Evolutionary conservation across 2,329 filamentous ascomycete species (phyloP), one percentile per base, ranked within the genome.

Genomic region (Penicillium brasilianum): DNA sequence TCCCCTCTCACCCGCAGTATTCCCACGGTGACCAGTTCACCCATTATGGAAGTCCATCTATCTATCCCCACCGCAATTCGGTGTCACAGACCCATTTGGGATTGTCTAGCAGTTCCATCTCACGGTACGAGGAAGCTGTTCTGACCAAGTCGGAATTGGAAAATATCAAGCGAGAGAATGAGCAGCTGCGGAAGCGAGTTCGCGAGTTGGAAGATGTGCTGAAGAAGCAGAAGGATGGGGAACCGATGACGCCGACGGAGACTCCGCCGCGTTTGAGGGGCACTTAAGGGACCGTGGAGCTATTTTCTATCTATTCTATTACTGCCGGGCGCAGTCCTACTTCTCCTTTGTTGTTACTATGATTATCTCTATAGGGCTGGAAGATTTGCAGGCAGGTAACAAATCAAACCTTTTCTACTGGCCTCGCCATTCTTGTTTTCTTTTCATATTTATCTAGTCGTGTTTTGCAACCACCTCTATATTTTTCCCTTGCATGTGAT

Each of bases 151-250:
- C 74, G 36, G 81, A 83, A 57, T 62, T 82, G 25, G 80, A 82
- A 50, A 68, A 72, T 1, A 73, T 81, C 36, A 80, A 77, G 63
- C 72, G 75, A 11, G 81, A 83, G 66, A 83, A 83, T 55, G 81
- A 83, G 58, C 67, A 72, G 32, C 70, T 83, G 41, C 76, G 79
- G 51, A 74, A 74, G 30, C 77, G 78, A 10, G 76, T 83, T 10
- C 75, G 76, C 43, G 81, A 82, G 41, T 66, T 82, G 48, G 81
- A 83, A 63, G 68, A 70, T 18, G 71, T 56, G 30, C 52, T 79
- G 44, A 76, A 72, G 63, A 74, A 72, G 34, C 69, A 72, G 58
- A 74, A 73, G 41, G 68, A 69, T 37, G 56, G 13, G 37, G 52
- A 36, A 20, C 52, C 14, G 20, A 14, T 4, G 28, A 32, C 20